Conservation (phyloP, 768 basidiomycete genomes). For the Sistotremastrum suecicum region DNA sequence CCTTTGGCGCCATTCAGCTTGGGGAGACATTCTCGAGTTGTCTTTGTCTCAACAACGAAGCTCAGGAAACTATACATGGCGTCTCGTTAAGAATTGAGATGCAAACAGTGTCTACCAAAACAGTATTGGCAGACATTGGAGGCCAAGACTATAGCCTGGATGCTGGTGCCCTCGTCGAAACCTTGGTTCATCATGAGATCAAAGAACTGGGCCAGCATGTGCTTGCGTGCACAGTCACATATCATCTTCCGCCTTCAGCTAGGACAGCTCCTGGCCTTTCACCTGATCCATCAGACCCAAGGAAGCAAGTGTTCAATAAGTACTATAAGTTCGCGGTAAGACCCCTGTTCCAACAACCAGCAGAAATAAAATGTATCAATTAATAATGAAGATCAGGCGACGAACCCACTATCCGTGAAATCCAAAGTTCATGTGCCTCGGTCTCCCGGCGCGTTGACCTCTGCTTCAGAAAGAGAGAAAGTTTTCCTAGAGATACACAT, state of each 20-base stretch:
- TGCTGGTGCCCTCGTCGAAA: constrained; percentile 48
- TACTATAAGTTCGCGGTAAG: constrained; percentile 86
- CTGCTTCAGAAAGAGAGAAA: constrained; percentile 54
- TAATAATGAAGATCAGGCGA: constrained; percentile 38
- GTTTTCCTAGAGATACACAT: constrained; percentile 88
- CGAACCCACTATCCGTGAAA: constrained; percentile 90
- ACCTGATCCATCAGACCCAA: constrained; percentile 38
- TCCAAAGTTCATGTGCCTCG: constrained; percentile 77
- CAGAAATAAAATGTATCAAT: not conserved
- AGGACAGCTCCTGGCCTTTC: constrained; percentile 34
- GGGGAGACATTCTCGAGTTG: constrained; percentile 81
- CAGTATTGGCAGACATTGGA: constrained; percentile 48
- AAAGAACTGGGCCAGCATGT: constrained; percentile 91
- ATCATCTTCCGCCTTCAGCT: constrained; percentile 51
- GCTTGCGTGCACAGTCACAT: constrained; percentile 70
- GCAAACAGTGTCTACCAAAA: constrained; percentile 64
- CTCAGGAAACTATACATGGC: constrained; percentile 43
- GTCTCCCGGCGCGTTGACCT: constrained; percentile 58
- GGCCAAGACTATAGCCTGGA: constrained; percentile 33
- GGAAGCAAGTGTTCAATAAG: constrained; percentile 62
- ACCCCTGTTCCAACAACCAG: not conserved
- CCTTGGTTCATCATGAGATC: constrained; percentile 71
- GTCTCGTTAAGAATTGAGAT: constrained; percentile 68
- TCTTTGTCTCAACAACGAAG: constrained; percentile 73
- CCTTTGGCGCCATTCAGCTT: constrained; percentile 78